Conservation (phyloP, 805 yeast genomes). For the Saccharomycopsis synnaedendra region DNA sequence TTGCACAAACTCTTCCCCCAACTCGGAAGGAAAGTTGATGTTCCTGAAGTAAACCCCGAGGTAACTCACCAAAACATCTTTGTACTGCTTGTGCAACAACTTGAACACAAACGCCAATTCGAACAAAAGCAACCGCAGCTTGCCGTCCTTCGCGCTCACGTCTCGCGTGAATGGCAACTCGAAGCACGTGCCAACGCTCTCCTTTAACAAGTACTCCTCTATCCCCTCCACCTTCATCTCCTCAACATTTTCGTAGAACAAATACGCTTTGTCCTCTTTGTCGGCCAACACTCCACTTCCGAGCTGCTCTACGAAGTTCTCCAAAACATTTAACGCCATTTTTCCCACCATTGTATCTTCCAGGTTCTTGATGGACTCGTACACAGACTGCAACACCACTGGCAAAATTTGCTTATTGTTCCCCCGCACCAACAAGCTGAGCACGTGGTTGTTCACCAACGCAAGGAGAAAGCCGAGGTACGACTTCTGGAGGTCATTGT, state of each 20-base stretch:
- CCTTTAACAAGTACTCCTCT: constrained; percentile 57
- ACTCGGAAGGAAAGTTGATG: constrained; percentile 45
- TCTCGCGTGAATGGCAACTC: constrained; percentile 70
- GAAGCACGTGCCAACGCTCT: constrained; percentile 55
- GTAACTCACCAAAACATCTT: constrained; percentile 38
- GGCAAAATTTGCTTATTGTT: constrained; percentile 53
- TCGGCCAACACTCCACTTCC: constrained; percentile 64
- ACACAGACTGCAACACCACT: constrained; percentile 46
- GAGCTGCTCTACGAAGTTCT: constrained; percentile 48
- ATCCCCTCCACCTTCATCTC: constrained; percentile 51
- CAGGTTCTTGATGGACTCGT: constrained; percentile 35
- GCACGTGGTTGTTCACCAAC: constrained; percentile 64
- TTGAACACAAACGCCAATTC: constrained; percentile 67
- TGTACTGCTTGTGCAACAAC: constrained; percentile 41
- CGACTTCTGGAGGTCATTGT: constrained; percentile 48
- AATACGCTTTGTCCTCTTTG: constrained; percentile 30
- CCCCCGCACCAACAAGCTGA: constrained; percentile 64
- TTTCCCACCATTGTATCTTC: constrained; percentile 58
- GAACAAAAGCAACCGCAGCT: constrained; percentile 57
- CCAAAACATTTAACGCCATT: constrained; percentile 56
- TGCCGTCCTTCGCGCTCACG: constrained; percentile 68
- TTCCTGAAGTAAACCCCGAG: constrained; percentile 39
- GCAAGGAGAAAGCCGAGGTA: constrained; percentile 60
- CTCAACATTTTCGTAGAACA: constrained; percentile 26
- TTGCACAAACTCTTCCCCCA: constrained; percentile 51